Evolutionary conservation across 129 eudicot genomes (phyloP), one percentile per base, ranked within the genome.

Genomic region (Escallonia rubra): DNA sequence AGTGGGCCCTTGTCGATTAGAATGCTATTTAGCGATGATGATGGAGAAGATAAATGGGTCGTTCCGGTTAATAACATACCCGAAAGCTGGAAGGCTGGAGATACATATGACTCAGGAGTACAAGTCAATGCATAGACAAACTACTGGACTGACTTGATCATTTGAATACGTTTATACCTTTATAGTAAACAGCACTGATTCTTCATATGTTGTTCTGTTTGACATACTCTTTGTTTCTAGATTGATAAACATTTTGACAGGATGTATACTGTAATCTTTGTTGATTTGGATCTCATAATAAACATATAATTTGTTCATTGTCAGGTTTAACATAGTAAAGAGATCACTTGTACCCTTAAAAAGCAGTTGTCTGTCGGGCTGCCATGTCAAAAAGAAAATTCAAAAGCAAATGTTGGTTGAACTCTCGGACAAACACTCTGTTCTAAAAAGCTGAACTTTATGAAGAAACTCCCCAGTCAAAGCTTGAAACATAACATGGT

Each of bases 51-150:
- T 66, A 79, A 59, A 61, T 88, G 97, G 94, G 80, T 88, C 47
- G 94, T 83, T 72, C 96, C 97, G 2, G 79, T 73, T 63, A 88
- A 83, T 62, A 64, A 52, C 54, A 86, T 91, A 34, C 96, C 97
- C 9, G 73, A 69, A 34, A 80, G 86, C 73, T 91, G 97, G 97
- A 83, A 81, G 78, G 75, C 83, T 74, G 96, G 97, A 55, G 90
- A 78, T 49, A 71, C 70, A 64, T 91, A 88, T 71, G 97, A 91
- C 80, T 72, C 94, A 3, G 96, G 96, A 67, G 87, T 85, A 66
- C 97, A 88, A 83, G 85, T 88, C 47, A 78, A 63, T 40, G 59
- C 39, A 52, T 80, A 80, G 68, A 42, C 50, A 41, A 72, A 16
- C 55, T 5, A 67, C 4, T 8, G 16, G 38, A 40, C 9, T 66